Conservation (phyloP, 1,139 yeast species). For the Diutina pseudorugosa region DNA sequence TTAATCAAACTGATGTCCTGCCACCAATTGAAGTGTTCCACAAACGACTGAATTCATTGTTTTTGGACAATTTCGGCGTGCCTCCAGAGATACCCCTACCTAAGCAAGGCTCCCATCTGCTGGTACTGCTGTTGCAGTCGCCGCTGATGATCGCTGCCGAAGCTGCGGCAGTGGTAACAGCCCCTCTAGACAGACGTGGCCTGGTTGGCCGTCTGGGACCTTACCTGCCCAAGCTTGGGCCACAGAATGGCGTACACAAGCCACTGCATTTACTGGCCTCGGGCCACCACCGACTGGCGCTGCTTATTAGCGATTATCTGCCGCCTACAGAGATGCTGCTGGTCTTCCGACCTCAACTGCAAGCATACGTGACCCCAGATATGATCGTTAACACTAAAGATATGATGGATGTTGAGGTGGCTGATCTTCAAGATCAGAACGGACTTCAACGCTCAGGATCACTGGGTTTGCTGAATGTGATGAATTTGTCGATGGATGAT, state of each 20-base stretch:
- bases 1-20: not conserved
- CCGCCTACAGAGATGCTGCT: not conserved
- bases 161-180: not conserved
- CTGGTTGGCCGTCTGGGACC: not conserved
- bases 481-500: not conserved
- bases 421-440: not conserved
- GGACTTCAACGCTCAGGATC: not conserved
- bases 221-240: not conserved
- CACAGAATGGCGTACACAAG: slow-evolving; percentile 1
- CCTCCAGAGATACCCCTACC: not conserved
- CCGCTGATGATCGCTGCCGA: not conserved
- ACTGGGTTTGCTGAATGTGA: not conserved
- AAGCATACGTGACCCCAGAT: not conserved
- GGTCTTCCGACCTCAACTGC: not conserved
- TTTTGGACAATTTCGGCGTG: not conserved
- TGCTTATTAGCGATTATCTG: slow-evolving; percentile 1
- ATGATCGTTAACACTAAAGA: not conserved
- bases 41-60: slow-evolving; percentile 1
- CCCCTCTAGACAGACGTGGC: not conserved
- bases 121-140: not conserved
- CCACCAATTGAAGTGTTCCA: not conserved
- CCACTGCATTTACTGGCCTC: not conserved
- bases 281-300: not conserved
- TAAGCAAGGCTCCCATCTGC: not conserved
- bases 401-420: slow-evolving; percentile 1